Base-by-base conservation (phyloP, 2,329 filamentous ascomycete genomes). In the Neopestalotiopsis clavispora region DNA sequence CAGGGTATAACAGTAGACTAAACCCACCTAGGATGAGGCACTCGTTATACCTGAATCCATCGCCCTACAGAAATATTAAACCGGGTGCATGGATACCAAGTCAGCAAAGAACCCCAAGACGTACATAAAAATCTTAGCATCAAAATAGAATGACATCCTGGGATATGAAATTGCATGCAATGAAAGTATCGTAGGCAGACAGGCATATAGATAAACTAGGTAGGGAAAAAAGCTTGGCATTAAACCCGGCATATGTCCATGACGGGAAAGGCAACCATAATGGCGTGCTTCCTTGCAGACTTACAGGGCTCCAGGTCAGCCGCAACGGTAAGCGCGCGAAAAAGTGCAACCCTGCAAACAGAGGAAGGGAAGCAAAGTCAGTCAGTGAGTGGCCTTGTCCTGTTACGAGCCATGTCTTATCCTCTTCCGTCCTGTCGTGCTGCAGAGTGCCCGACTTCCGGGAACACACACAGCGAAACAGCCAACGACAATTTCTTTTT, bases 281-380 rank as follows among this genome's bases (percentile, higher is more conserved):
- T 66, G 42, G 49, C 63, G 63, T 66, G 63, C 63, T 66, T 4
- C 60, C 45, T 52, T 52, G 45, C 45, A n/a, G 6, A 9, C 4
- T 52, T n/a, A 9, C 28, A 12, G 14, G 30, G n/a, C 40, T 63
- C 23, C 23, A 10, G 63, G 49, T 57, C 63, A 66, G 63, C 63
- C 63, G 42, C 45, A 66, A 66, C 63, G 63, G 63, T 66, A 66
- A 66, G 63, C 63, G 42, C 49, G 63, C 10, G 6, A 57, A 58
- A 66, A 30, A 56, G 14, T 57, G 63, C 45, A 58, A 34, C 49
- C 42, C 63, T 58, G 49, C 23, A 30, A 20, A n/a, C n/a, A n/a
- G n/a, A n/a, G n/a, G n/a, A n/a, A n/a, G n/a, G n/a, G 23, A 23
- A 23, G 23, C 1, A 23, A 23, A 23, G 6, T 6, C 6, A 38